phyloP scores from a whole-genome alignment of 257 asterid genomes.

The Rubia yunnanensis region DNA sequence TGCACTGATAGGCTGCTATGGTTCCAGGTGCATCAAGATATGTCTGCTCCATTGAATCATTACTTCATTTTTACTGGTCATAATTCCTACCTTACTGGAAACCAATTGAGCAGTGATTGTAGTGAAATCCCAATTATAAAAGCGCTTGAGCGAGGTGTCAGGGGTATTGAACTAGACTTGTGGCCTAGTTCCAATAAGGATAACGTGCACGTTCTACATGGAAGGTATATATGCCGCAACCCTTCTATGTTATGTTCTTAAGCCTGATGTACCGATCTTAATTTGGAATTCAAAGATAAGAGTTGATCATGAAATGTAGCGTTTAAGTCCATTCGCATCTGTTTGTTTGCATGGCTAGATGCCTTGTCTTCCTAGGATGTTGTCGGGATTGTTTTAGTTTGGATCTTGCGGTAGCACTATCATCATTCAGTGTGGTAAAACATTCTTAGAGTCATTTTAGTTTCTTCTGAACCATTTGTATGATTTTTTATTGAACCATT shows the following conservation, averaged over 20 bases:
- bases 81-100: conserved; percentile 89
- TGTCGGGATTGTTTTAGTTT: background rate
- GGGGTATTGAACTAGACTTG: conserved; percentile 85
- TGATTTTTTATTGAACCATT: background rate
- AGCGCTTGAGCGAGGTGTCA: conserved; percentile 81
- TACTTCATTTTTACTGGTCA: conserved; percentile 93
- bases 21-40: conserved; percentile 91
- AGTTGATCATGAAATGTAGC: background rate
- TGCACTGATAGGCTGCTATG: conserved; percentile 20
- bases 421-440: background rate
- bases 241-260: background rate
- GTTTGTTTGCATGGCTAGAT: background rate
- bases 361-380: background rate
- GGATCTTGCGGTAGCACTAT: background rate
- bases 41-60: conserved; percentile 95
- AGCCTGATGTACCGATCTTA: background rate
- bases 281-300: background rate
- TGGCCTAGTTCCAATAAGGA: conserved; percentile 87
- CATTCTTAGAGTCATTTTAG: background rate
- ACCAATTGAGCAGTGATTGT: conserved; percentile 84
- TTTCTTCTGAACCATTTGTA: background rate
- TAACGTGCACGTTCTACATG: conserved; percentile 80
- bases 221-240: conserved; percentile 55
- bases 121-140: conserved; percentile 74
- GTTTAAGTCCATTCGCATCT: background rate